These are phyloP conservation scores for Zelopaecilomyces penicillatus DNA, from an alignment of 2,329 filamentous ascomycete genomes.

Conservation along the genomic window DNA sequence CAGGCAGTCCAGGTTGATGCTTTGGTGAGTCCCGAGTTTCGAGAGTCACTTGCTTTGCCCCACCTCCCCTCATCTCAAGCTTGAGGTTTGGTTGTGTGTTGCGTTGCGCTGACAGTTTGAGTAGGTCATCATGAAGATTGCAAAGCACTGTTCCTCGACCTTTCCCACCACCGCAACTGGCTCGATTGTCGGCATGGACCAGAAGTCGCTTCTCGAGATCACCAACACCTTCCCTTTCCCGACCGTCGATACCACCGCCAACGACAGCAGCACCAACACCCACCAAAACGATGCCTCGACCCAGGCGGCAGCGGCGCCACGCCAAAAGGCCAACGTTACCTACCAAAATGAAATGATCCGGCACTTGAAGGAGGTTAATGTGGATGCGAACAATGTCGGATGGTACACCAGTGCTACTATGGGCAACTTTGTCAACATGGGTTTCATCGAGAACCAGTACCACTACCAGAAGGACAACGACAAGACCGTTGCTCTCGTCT, in stretches of 20 bases:
- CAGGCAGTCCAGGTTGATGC: conserved; percentile 91
- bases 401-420: conserved; percentile 99
- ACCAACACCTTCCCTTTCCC: conserved; percentile 96
- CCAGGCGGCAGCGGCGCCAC: conserved; percentile 77
- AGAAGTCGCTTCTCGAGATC: conserved; percentile 70
- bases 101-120: conserved; percentile 11
- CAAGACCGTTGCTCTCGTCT: conserved; percentile 77
- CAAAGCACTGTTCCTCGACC: conserved; percentile 81
- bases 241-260: conserved; percentile 60
- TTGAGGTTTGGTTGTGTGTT: conserved; percentile 9
- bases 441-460: conserved; percentile 96
- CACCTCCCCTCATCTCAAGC: conserved; percentile 23
- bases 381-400: conserved; percentile 94
- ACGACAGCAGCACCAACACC: conserved; percentile 58
- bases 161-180: conserved; percentile 89
- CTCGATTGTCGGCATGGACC: conserved; percentile 88
- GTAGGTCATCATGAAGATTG: conserved; percentile 94
- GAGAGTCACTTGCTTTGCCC: conserved; percentile 18
- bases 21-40: conserved; percentile 53
- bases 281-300: conserved; percentile 70
- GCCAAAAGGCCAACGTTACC: conserved; percentile 77
- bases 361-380: conserved; percentile 92
- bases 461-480: conserved; percentile 97
- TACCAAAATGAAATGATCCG: conserved; percentile 98
- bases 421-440: conserved; percentile 94